Percentiles rank a stretch among this genome's conserved stretches.
These are phyloP conservation scores for Didymosphaeria variabile DNA, from an alignment of 2,329 filamentous ascomycete genomes.

Conservation along the genomic window DNA sequence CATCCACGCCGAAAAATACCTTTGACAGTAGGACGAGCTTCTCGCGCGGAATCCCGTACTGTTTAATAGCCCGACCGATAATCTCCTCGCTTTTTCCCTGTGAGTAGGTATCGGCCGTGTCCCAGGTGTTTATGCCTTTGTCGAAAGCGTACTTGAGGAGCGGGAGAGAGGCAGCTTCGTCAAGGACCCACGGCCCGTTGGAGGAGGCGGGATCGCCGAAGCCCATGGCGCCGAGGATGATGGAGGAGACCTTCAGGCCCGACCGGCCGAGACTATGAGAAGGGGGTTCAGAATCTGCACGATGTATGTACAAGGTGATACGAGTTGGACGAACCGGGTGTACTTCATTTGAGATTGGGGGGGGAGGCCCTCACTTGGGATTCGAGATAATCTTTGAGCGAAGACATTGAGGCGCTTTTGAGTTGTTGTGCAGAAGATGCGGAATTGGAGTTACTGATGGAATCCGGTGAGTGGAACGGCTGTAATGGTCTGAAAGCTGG, in stretches of 20 bases:
- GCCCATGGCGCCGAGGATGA: slow-evolving; percentile 70
- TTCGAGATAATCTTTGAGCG: neutral
- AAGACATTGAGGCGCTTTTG: neutral
- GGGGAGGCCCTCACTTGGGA: neutral
- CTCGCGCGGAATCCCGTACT: slow-evolving; percentile 38
- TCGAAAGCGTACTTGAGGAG: slow-evolving; percentile 55
- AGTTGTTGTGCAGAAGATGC: neutral
- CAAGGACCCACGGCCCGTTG: slow-evolving; percentile 37
- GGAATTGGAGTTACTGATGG: neutral
- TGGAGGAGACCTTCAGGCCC: slow-evolving; percentile 67
- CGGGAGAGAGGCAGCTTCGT: slow-evolving; percentile 49
- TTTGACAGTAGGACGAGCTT: slow-evolving; percentile 46
- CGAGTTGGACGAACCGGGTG: neutral
- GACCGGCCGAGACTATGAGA: slow-evolving; percentile 60
- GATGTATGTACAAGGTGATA: too few species aligned
- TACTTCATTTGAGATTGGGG: slow-evolving; percentile 9
- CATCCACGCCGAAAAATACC: slow-evolving; percentile 15
- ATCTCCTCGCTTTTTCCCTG: slow-evolving; percentile 42
- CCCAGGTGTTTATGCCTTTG: slow-evolving; percentile 56
- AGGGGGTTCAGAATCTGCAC: too few species aligned
- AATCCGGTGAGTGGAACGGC: neutral
- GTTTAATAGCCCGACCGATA: slow-evolving; percentile 37
- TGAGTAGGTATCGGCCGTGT: slow-evolving; percentile 45
- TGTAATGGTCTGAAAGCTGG: too few species aligned
- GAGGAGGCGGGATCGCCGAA: slow-evolving; percentile 54